Evolutionary conservation across 2,329 filamentous ascomycete species (phyloP), one percentile per base, ranked within the genome.

Genomic region (Neurospora sp.): DNA sequence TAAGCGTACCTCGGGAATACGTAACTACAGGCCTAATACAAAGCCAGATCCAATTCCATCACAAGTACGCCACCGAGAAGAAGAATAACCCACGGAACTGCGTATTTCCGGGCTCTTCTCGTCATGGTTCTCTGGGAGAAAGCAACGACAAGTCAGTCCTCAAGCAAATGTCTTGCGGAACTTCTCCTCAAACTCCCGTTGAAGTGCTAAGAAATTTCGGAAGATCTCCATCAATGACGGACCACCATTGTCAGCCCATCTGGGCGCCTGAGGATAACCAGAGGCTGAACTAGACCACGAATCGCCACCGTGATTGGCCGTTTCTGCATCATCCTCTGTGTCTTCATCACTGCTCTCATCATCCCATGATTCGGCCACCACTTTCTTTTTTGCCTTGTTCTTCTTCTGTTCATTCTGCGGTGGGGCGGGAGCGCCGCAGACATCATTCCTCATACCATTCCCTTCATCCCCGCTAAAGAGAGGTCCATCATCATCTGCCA

Each of bases 101-200:
- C 19, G 52, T 62, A 62, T 17, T 17, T 33, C 52, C 23, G 28
- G 13, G 33, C 23, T 2, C 52, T 39, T 15, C 3, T 58, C 8
- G 8, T 68, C 46, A 23, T 39, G 13, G 36, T 23, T 15, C 6
- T 4, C 17, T 62, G 62, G 19, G 46, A 36, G 13, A 17, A 17
- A 62, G 52, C 52, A 62, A 10, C 28, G 7, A 62, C 15, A 4
- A 62, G 28, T 62, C 52, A 17, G 28, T 62, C 10, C 17, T 67
- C 36, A 90, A 77, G 87, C 85, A 86, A 87, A 89, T 75, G 86
- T 84, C 74, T 84, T 84, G 76, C 77, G 82, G 78, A 91, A 91
- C 80, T 90, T 91, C 66, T 82, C 81, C 73, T 90, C 85, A 77
- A 91, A 91, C 70, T 87, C 86, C 38, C 81, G 80, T 75, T 85